A percentile compares a stretch with the other conserved stretches of the same genome.
These are phyloP conservation scores for Mucor ambiguus DNA, from an alignment of 371 early-diverging fungal species.

Conservation along the genomic window DNA sequence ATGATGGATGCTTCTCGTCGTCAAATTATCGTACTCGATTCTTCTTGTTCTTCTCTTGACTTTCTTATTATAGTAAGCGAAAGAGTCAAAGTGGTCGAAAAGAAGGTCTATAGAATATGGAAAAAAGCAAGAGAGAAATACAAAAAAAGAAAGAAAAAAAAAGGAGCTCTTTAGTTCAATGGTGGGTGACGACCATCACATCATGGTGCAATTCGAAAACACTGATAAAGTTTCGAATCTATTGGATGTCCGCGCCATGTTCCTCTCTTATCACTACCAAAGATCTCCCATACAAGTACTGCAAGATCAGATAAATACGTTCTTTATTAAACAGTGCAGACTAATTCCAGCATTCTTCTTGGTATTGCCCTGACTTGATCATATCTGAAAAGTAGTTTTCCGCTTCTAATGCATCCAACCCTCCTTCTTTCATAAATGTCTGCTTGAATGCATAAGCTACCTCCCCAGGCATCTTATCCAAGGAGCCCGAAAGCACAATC, in stretches of 20 bases:
- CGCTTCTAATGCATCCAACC: constrained; percentile 62
- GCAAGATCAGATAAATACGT: neutral
- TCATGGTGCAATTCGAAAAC: neutral
- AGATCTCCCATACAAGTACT: neutral
- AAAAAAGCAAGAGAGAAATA: neutral
- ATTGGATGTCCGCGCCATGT: neutral
- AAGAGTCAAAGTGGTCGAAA: neutral
- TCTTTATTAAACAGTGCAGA: neutral
- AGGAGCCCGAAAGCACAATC: constrained; percentile 76
- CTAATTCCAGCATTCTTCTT: constrained; percentile 87
- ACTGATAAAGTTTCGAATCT: constrained; percentile 5
- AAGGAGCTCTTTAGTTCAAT: neutral
- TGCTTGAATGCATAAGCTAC: constrained; percentile 75
- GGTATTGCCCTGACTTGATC: constrained; percentile 73
- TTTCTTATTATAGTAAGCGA: neutral
- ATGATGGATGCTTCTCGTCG: neutral
- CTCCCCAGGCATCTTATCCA: constrained; percentile 83
- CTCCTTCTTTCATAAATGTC: constrained; percentile 61
- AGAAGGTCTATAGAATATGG: neutral
- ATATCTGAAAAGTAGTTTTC: constrained; percentile 58
- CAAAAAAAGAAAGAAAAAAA: constrained; percentile 9
- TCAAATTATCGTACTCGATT: neutral
- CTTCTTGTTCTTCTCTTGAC: neutral
- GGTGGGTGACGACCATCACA: constrained; percentile 4
- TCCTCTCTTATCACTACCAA: neutral